Conservation (phyloP, 805 yeast species). For the Kluyveromyces nonfermentans region DNA sequence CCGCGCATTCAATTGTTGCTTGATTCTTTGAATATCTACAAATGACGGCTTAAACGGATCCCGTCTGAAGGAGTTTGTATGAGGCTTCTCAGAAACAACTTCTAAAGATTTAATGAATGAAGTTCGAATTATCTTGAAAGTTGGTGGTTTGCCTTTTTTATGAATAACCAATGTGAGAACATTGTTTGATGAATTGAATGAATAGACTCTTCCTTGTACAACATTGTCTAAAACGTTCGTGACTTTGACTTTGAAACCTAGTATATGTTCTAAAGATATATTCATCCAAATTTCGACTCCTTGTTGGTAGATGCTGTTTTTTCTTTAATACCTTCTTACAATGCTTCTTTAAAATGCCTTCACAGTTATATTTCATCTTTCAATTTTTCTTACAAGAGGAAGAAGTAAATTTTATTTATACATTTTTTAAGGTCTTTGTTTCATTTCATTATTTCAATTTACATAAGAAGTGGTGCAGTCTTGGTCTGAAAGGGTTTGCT, state of each 20-base stretch:
- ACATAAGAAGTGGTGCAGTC: too few relatives aligned
- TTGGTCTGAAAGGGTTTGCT: too few relatives aligned
- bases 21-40: conserved; percentile 24
- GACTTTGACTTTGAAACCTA: conserved; percentile 44
- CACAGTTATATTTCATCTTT: not conserved
- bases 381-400: not conserved
- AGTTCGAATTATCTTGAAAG: conserved; percentile 46
- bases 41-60: conserved; percentile 29
- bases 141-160: conserved; percentile 14
- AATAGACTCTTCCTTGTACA: conserved; percentile 53
- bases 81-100: conserved; percentile 33
- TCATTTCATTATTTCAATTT: too few relatives aligned
- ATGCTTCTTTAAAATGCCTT: not conserved
- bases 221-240: conserved; percentile 49
- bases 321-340: too few relatives aligned
- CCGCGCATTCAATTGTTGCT: conserved; percentile 10
- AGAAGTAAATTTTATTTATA: too few relatives aligned
- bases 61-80: conserved; percentile 21
- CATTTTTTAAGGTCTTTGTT: too few relatives aligned
- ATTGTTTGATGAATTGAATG: conserved; percentile 41
- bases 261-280: conserved; percentile 20
- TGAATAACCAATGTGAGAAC: conserved; percentile 27
- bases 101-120: conserved; percentile 47
- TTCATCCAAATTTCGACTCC: conserved; percentile 12
- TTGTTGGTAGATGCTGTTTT: not conserved